Evolutionary conservation across 352 stramenopile species (phyloP), one percentile per base, ranked within the genome.

Genomic region (Globisporangium parvum): DNA sequence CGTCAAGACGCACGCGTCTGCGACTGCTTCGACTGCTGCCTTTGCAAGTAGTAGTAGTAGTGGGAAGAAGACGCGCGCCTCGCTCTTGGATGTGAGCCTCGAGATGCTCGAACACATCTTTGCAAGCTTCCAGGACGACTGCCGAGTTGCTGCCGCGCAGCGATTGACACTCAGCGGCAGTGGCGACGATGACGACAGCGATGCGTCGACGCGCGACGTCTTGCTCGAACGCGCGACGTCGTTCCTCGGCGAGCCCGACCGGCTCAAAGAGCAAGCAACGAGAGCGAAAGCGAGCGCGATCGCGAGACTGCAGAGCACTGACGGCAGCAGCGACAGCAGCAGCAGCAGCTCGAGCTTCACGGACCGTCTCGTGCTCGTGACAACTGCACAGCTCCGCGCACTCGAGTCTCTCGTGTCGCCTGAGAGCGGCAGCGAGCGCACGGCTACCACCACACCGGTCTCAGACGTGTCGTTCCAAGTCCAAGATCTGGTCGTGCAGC

Each of bases 401-500:
- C 39, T 80, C 5, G 71, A 80, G 35, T 41, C 45, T 0, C 49
- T 71, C 12, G 6, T 72, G 17, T 0, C 37, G 10, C 31, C 46
- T 20, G 51, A 55, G 28, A 2, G 6, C 6, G 28, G 28, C 28
- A 2, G 28, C 6, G 6, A 33, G 28, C 3, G 28, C 28, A 33
- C 28, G 28, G 6, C 28, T 18, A 5, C 14, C 21, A 18, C 24
- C n/a, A n/a, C n/a, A n/a, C n/a, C n/a, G n/a, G 45, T 6, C n/a
- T 59, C 42, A 10, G 67, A 81, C 17, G 49, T 74, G n/a, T 57
- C 37, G 11, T 55, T 69, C 9, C 60, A 62, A 21, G 55, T 76
- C 45, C 62, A 66, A 9, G 77, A 91, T 31, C 55, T 80, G 0
- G 77, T 91, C 14, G 58, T 87, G n/a, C 77, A 91, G 52, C 48